Evolutionary conservation across 2,329 filamentous ascomycete genomes (phyloP).

Genomic region (Seiridium cupressi): DNA sequence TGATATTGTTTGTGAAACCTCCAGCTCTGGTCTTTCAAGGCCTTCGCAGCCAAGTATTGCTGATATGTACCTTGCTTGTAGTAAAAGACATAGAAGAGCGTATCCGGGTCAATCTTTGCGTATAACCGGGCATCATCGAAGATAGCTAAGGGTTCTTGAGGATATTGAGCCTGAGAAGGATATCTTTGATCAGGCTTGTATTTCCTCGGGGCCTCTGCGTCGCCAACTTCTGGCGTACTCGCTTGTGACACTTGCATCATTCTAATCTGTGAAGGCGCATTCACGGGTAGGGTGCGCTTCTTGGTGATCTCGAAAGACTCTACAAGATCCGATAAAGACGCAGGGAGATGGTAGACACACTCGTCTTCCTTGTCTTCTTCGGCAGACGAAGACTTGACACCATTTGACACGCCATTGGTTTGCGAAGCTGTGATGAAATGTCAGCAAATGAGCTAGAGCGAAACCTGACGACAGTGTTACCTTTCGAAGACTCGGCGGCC

Average conservation of each 20-base stretch:
- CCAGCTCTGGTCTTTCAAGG: constrained; percentile 98
- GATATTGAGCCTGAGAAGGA: constrained; percentile 76
- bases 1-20: constrained; percentile 99
- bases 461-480: constrained; percentile 27
- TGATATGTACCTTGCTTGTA: constrained; percentile 96
- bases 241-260: constrained; percentile 75
- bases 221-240: constrained; percentile 69
- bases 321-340: constrained; percentile 83
- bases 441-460: constrained; percentile 16
- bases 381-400: constrained; percentile 41
- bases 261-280: constrained; percentile 66
- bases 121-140: constrained; percentile 91
- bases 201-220: constrained; percentile 78
- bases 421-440: constrained; percentile 31
- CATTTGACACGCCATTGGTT: constrained; percentile 53
- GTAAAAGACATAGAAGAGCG: constrained; percentile 98
- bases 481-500: constrained; percentile 40
- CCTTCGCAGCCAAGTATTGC: constrained; percentile 92
- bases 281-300: constrained; percentile 60
- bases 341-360: constrained; percentile 88
- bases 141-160: constrained; percentile 85
- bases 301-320: constrained; percentile 87
- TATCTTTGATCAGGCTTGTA: constrained; percentile 83
- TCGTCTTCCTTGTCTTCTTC: constrained; percentile 49
- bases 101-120: constrained; percentile 87